Evolutionary conservation across 1,139 yeast species (phyloP), one percentile per base, ranked within the genome.

Genomic region (Yamadazyma atlantica): DNA sequence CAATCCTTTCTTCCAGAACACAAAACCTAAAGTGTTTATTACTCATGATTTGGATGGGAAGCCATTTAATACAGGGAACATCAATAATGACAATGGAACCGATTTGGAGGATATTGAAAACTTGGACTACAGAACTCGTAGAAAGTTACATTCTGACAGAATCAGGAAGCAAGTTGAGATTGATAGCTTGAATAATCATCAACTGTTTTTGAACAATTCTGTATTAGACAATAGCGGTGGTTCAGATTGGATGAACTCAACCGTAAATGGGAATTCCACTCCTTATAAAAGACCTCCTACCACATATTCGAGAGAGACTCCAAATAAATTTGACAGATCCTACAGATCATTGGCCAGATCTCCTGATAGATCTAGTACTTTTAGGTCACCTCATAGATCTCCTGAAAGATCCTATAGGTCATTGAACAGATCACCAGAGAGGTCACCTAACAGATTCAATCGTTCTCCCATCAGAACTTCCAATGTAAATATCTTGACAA

Each of bases 1-100:
- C 19, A 50, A 48, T 33, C 53, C 53, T 4, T 49, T 43, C 31
- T 45, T 46, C 37, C 53, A 49, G 29, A 49, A 46, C 49, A 69
- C 53, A 32, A 61, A 59, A 49, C 69, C 63, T 66, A 65, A 64
- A 43, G 65, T 68, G 22, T 76, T 74, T 48, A 58, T 65, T 4
- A 69, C 75, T 13, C 79, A 74, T 44, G 78, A 74, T 48, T 53
- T 66, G 21, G 61, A 69, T 35, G 79, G 78, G 8, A 64, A 61
- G 29, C 50, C 52, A 2, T 40, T 44, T 22, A 45, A 49, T 29
- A 43, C 42, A n/a, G 36, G 43, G 14, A 28, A 38, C n/a, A 36
- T 39, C 17, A 36, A 37, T 6, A 43, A 43, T 17, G 26, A 37
- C 10, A 41, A 37, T 16, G 13, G 16, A 9, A 5, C 15, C 9